Base-by-base conservation (phyloP, 768 basidiomycete genomes). In the Pisolithus tinctorius region DNA sequence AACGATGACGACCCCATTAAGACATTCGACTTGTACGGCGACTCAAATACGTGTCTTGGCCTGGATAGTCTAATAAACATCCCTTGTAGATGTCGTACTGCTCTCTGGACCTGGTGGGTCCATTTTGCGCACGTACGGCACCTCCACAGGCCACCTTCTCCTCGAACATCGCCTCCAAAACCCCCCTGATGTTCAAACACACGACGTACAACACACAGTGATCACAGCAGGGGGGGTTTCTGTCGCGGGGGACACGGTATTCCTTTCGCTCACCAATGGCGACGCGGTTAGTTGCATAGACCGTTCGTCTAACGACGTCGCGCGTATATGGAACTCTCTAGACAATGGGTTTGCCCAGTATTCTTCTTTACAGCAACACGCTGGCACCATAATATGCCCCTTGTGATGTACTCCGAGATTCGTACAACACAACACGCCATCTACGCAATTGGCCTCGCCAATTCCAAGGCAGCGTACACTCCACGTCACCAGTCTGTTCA, bases 81-180 rank as follows among this genome's bases (percentile, higher is more conserved):
- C 9, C 20, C 13, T n/a, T n/a, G 7, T 49, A 92, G 92, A 72
- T 36, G 68, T 94, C 38, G 78, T 82, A 30, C 70, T 86, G 2
- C 71, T 95, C 20, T 93, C 93, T 40, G 90, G 90, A 11, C 74
- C 82, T 1, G 82, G 81, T 1, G 88, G 84, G 9, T 71, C 84
- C 4, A 85, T 72, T 2, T 70, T 91, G 20, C 81, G 92, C 20
- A 64, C 80, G 3, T 84, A 93, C 59, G 82, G 91, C 37, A 66
- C 72, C 2, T 59, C 69, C 1, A 82, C 78, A 0, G 93, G 93
- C 2, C 65, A 78, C 45, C 72, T 91, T 27, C 42, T 84, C 3
- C 71, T 82, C 48, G 93, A 97, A 65, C 77, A 71, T 40, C 72
- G 72, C 11, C 63, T 94, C 2, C 82, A 87, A 47, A 58, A 64